Base-by-base conservation (phyloP, 2,329 filamentous ascomycete species). In the Thermochaetoides dissita region DNA sequence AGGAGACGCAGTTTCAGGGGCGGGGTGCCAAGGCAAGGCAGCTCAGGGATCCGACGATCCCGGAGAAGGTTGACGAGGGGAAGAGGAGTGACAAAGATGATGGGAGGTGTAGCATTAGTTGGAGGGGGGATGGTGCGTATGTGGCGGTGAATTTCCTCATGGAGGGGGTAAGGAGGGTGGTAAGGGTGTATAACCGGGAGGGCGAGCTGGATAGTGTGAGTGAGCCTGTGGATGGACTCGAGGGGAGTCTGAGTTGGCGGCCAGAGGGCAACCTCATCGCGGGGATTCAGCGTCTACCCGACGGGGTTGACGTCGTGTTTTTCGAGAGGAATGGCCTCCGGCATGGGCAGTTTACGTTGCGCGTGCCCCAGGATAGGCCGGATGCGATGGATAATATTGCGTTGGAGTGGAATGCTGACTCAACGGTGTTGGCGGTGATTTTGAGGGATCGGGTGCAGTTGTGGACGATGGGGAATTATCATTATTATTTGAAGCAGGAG, bases 401-500 rank as follows among this genome's bases (percentile, higher is more conserved):
- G 3, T 66, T 98, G 10, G 71, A 74, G 38, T 98, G 91, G 91
- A 98, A 95, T 56, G 72, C 77, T 5, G 89, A 98, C 58, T 98
- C 91, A 0, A 89, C 80, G 1, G 85, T 94, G 1, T 69, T 98
- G 37, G 87, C 89, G 6, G 79, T 95, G n/a, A 69, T 75, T 1
- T 76, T 88, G 51, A 66, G 68, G 30, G 75, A 87, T 49, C 72
- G 76, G 43, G 65, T 91, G n/a, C 91, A 98, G 57, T 66, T 98
- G 1, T 98, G 91, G 91, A 94, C 87, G 1, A 94, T 82, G 72
- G 84, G 86, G 12, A 98, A 98, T 59, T 98, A 98, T 53, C 85
- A 96, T 58, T 98, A 91, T 75, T 96, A 96, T 59, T 69, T 98
- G 10, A 98, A 98, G 64, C 87, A 94, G 58, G 87, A 95, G 57